Conservation (phyloP, 2,329 filamentous ascomycete genomes). For the Cladosporium halotolerans region DNA sequence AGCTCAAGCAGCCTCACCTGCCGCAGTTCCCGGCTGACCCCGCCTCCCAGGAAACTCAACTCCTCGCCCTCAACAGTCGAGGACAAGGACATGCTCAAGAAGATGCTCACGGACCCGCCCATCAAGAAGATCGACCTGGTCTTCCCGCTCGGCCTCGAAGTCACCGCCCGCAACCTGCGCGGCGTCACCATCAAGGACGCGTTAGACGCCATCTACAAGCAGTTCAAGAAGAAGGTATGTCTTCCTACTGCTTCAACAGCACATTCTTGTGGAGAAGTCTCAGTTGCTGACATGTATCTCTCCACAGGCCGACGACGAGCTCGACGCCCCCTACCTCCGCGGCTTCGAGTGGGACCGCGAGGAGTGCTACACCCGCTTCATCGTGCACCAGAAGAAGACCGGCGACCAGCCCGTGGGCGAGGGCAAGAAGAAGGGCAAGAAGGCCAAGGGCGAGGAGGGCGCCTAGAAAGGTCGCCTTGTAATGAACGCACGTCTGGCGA, state of each 20-base stretch:
- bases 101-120: constrained; percentile 69
- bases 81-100: constrained; percentile 77
- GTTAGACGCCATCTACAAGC: constrained; percentile 89
- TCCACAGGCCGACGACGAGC: constrained; percentile 76
- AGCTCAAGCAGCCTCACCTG: neutral
- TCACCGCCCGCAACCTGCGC: constrained; percentile 84
- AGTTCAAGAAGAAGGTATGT: constrained; percentile 90
- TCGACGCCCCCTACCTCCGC: constrained; percentile 78
- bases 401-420: constrained; percentile 46
- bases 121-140: constrained; percentile 93
- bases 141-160: constrained; percentile 81
- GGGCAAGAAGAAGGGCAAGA: constrained; percentile 60
- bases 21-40: constrained; percentile 8
- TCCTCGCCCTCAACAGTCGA: constrained; percentile 71
- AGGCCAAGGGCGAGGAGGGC: constrained; percentile 26
- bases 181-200: constrained; percentile 97
- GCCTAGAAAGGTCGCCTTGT: neutral
- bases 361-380: constrained; percentile 78
- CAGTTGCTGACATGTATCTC: neutral
- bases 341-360: constrained; percentile 97
- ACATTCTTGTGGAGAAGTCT: neutral
- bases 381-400: constrained; percentile 78
- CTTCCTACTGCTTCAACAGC: neutral
- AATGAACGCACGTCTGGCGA: too few relatives aligned
- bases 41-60: constrained; percentile 76